These are phyloP conservation scores for Simplicillium aogashimaense DNA, from an alignment of 2,329 filamentous ascomycete species.

Conservation along the genomic window DNA sequence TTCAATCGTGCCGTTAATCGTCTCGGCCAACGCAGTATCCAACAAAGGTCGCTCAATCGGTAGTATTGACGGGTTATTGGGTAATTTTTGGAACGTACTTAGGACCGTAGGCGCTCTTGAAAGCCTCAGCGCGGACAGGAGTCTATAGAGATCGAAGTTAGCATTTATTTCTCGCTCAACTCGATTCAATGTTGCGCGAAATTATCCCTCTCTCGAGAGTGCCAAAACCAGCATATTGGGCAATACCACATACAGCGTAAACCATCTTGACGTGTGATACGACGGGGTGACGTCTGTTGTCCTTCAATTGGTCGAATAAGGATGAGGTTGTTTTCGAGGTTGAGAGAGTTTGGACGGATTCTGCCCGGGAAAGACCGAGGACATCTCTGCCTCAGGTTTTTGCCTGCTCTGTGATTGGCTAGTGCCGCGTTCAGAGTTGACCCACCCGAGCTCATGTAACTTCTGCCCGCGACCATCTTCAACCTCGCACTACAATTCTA, in stretches of 20 bases:
- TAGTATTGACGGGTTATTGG: too few relatives aligned
- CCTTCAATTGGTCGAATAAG: conserved; percentile 24
- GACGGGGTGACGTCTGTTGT: conserved; percentile 17
- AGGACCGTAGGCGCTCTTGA: conserved; percentile 55
- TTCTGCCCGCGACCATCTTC: neutral
- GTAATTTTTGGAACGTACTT: conserved; percentile 38
- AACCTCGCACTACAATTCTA: neutral
- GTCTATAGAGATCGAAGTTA: conserved; percentile 24
- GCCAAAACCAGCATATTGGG: neutral
- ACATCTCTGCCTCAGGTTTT: conserved; percentile 6
- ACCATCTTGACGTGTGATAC: conserved; percentile 27
- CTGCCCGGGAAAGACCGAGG: conserved; percentile 7
- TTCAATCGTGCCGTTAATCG: too few relatives aligned
- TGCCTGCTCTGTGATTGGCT: neutral
- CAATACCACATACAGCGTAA: conserved; percentile 22
- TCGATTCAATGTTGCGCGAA: neutral
- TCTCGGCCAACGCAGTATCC: too few relatives aligned
- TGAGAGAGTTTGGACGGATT: conserved; percentile 6
- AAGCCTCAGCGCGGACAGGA: conserved; percentile 34
- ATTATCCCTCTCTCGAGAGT: neutral
- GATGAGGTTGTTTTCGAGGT: conserved; percentile 5
- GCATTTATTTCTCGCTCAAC: conserved; percentile 17
- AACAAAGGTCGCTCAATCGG: too few relatives aligned
- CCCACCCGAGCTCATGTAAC: conserved; percentile 2
- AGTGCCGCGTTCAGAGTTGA: neutral